Evolutionary conservation across 352 stramenopile genomes (phyloP).

Genomic region (Phytophthora pini): DNA sequence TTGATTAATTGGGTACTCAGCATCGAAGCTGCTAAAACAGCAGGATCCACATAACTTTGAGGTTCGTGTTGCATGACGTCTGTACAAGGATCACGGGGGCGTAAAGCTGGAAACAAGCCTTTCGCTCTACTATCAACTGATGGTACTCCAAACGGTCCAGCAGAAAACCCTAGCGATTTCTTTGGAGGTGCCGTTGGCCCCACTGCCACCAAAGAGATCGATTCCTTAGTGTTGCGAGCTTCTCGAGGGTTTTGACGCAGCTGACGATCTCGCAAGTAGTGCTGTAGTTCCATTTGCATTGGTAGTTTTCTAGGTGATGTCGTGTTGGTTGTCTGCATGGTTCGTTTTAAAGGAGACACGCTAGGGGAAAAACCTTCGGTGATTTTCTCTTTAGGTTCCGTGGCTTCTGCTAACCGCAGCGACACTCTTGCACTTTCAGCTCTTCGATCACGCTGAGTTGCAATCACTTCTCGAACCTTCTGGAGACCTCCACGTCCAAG

Average conservation of each 20-base stretch:
- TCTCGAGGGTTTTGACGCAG: conserved; percentile 1
- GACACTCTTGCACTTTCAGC: conserved; percentile 32
- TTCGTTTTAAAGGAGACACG: conserved; percentile 7
- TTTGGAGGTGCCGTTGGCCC: background rate
- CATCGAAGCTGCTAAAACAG: conserved; percentile 11
- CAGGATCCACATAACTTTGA: conserved; percentile 9
- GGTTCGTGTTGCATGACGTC: background rate
- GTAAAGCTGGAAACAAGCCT: conserved; percentile 9
- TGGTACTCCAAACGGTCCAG: conserved; percentile 5
- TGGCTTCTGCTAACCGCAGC: conserved; percentile 33
- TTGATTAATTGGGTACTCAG: conserved; percentile 34
- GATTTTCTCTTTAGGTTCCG: conserved; percentile 6
- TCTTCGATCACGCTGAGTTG: conserved; percentile 36
- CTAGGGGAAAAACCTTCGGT: background rate
- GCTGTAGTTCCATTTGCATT: conserved; percentile 17
- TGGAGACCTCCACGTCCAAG: conserved; percentile 46
- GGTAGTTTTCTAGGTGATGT: background rate
- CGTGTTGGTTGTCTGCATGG: background rate
- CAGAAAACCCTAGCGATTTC: background rate
- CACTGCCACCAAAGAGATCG: background rate
- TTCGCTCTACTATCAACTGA: background rate
- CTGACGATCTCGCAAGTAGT: conserved; percentile 20
- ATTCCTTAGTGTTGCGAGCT: background rate
- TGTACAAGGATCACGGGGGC: background rate
- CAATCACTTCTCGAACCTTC: conserved; percentile 32